A percentile compares a stretch with the other conserved stretches of the same genome.
Conservation (phyloP, 192 early-diverging fungal genomes). For the Coemansia sp. region DNA sequence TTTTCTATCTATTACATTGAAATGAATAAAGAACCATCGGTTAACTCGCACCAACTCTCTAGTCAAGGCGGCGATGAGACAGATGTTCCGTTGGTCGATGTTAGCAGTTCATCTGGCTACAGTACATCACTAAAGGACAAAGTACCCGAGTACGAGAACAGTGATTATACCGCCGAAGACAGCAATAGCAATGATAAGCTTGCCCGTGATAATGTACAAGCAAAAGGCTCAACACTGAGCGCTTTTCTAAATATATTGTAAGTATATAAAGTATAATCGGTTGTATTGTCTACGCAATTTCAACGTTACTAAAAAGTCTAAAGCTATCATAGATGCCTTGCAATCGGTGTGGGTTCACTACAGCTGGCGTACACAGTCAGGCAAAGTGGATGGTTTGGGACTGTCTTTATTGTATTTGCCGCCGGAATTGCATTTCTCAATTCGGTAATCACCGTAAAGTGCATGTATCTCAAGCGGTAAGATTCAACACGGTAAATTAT, state of each 20-base stretch:
- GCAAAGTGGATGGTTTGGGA: conserved; percentile 49
- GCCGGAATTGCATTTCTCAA: conserved; percentile 31
- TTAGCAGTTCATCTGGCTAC: background rate
- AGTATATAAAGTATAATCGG: background rate
- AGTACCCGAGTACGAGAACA: background rate
- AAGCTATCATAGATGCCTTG: conserved; percentile 27
- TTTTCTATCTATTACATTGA: background rate
- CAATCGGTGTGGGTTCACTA: conserved; percentile 44
- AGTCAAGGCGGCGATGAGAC: background rate
- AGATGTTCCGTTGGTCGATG: background rate
- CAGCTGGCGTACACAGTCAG: conserved; percentile 43
- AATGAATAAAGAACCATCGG: background rate
- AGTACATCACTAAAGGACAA: background rate
- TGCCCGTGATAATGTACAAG: background rate
- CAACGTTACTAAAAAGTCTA: background rate
- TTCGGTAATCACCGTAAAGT: conserved; percentile 29
- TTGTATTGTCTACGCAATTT: background rate
- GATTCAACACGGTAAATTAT: conserved; percentile 2
- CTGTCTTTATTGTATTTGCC: conserved; percentile 34
- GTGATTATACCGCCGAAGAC: background rate
- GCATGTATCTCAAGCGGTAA: conserved; percentile 53
- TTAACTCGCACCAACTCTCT: background rate
- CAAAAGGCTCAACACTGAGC: conserved; percentile 33
- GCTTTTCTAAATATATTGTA: conserved; percentile 48
- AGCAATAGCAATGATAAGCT: background rate